phyloP scores from a whole-genome alignment of 169 alveolate species.

The Cryptosporidium baileyi region DNA sequence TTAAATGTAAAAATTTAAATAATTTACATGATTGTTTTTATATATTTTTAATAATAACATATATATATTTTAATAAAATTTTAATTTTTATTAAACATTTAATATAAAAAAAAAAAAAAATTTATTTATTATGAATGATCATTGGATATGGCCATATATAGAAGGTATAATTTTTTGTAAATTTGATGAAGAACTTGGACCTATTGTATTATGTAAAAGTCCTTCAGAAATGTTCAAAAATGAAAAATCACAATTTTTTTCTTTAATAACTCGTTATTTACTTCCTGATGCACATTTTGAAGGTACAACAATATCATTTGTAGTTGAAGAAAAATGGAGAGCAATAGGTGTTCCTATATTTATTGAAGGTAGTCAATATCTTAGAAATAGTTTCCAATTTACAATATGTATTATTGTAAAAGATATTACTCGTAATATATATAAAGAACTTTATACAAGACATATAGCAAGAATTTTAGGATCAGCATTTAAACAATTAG shows the following conservation, averaged over 20 bases:
- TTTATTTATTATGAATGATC: not conserved
- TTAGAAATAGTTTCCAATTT: conserved; percentile 58
- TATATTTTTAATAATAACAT: no score
- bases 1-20: not conserved
- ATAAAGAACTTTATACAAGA: conserved; percentile 34
- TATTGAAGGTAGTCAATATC: conserved; percentile 47
- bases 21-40: not conserved
- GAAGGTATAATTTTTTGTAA: conserved; percentile 64
- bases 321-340: conserved; percentile 26
- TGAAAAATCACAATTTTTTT: conserved; percentile 14
- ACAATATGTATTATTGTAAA: conserved; percentile 45
- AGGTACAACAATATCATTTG: conserved; percentile 23
- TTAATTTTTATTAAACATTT: not conserved
- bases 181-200: conserved; percentile 69
- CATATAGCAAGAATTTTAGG: conserved; percentile 53
- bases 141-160: conserved; percentile 48
- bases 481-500: conserved; percentile 37
- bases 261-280: conserved; percentile 29
- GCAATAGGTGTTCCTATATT: conserved; percentile 59
- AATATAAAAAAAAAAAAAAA: not conserved
- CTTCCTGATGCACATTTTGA: conserved; percentile 55
- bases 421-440: not conserved
- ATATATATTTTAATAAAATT: no score
- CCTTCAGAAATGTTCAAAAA: conserved; percentile 45
- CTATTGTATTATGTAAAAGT: conserved; percentile 44